Evolutionary conservation across 805 yeast genomes (phyloP), one percentile per base, ranked within the genome.

Genomic region (Metschnikowia continentalis): DNA sequence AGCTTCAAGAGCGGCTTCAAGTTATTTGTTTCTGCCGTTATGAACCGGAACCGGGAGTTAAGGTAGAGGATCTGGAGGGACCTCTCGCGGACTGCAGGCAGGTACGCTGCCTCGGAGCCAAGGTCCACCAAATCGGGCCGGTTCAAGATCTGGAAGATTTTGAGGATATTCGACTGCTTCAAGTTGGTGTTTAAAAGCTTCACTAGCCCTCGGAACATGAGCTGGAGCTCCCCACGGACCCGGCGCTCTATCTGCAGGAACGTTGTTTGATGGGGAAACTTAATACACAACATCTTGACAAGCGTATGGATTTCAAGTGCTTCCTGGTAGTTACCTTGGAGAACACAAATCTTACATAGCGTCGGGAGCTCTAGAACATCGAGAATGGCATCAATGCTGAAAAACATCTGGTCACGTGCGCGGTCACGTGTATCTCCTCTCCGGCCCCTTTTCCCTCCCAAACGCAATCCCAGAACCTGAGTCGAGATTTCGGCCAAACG

Each of bases 321-420:
- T 61, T 90, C 96, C 33, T 90, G 86, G 63, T 91, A 94, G 61
- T 87, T 88, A 0, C 96, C 96, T 43, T 86, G 85, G 44, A 81
- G 76, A 10, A 91, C 88, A 67, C 97, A 89, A n/a, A 91, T 82
- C 44, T 83, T 78, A 33, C 92, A 83, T 44, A 92, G 66, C 1
- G 95, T 78, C 1, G 99, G 97, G 33, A 94, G 70, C 61, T 89
- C 96, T 57, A 92, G 71, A 8, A 91, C 77, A 59, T 88, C 96
- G 53, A 86, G 78, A 10, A 91, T 75, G 37, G 83, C 80, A 54
- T 85, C 90, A 61, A 90, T 78, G 57, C 86, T 84, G 44, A 77
- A 76, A 39, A 83, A 68, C 30, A 84, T 76, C 3, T 69, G 59
- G 53, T 62, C 66, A 48, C 64, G 64, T 37, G 42, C 41, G 14